Evolutionary conservation across 192 early-diverging fungal species (phyloP).

Genomic region (Entrophospora sp.): DNA sequence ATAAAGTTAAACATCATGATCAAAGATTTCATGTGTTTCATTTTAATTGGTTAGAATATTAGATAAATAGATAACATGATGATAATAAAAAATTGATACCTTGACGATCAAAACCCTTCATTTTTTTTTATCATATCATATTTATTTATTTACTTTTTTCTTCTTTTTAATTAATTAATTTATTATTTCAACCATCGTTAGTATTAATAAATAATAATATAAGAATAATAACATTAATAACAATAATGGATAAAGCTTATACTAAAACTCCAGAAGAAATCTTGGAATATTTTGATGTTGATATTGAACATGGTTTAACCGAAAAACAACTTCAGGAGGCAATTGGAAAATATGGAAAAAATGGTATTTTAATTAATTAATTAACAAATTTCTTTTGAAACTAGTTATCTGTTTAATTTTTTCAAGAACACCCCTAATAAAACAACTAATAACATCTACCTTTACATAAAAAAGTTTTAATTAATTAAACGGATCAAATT

Average conservation of each 20-base stretch:
- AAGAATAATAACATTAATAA: background rate
- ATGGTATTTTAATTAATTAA: conserved; percentile 47
- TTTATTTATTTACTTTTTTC: too few relatives aligned
- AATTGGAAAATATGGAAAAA: conserved; percentile 62
- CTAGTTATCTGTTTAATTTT: background rate
- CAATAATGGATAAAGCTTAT: conserved; percentile 57
- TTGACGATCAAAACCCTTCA: too few relatives aligned
- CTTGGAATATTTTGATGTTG: conserved; percentile 58
- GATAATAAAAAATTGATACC: too few relatives aligned
- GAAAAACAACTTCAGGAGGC: conserved; percentile 51
- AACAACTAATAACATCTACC: background rate
- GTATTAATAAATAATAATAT: too few relatives aligned
- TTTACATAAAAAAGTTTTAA: background rate
- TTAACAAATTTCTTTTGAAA: background rate
- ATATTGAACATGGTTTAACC: conserved; percentile 56
- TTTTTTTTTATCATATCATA: too few relatives aligned
- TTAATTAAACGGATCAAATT: background rate
- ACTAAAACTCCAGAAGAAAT: conserved; percentile 55
- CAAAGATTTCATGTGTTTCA: too few relatives aligned
- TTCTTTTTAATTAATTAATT: too few relatives aligned
- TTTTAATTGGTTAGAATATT: too few relatives aligned
- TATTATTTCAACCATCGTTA: too few relatives aligned
- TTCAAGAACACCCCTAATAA: background rate
- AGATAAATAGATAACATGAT: too few relatives aligned
- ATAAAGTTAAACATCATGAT: too few relatives aligned